A percentile compares a stretch with the other conserved stretches of the same genome.
Evolutionary conservation across 768 basidiomycete species (phyloP).

Genomic region (Kwoniella newhampshirensis): DNA sequence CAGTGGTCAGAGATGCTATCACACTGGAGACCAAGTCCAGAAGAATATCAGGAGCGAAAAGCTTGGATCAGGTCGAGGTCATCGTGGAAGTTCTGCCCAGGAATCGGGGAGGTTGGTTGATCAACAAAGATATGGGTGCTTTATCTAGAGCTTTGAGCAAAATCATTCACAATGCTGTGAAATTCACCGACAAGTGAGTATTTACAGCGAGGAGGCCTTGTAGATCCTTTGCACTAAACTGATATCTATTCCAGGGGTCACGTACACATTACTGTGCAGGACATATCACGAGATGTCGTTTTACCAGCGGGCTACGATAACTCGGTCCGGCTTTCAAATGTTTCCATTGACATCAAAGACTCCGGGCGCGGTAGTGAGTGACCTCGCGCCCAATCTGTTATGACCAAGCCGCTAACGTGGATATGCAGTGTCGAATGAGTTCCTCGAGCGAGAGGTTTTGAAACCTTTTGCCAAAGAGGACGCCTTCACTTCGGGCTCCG

Average conservation of each 20-base stretch:
- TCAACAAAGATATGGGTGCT: slow-evolving; percentile 37
- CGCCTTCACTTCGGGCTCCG: slow-evolving; percentile 43
- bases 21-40: slow-evolving; percentile 33
- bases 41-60: slow-evolving; percentile 27
- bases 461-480: slow-evolving; percentile 45
- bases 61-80: slow-evolving; percentile 44
- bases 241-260: slow-evolving; percentile 23
- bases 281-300: slow-evolving; percentile 39
- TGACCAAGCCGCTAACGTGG: not conserved
- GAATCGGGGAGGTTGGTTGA: slow-evolving; percentile 40
- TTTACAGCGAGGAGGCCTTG: not conserved
- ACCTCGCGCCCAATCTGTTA: not conserved
- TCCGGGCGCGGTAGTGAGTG: slow-evolving; percentile 47
- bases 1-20: slow-evolving; percentile 35
- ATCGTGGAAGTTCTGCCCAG: slow-evolving; percentile 49
- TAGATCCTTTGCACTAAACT: not conserved
- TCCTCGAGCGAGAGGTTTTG: slow-evolving; percentile 38
- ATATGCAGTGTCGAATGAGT: slow-evolving; percentile 37
- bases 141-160: slow-evolving; percentile 41
- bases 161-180: slow-evolving; percentile 47
- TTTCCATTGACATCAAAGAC: slow-evolving; percentile 47
- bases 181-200: slow-evolving; percentile 37
- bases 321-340: slow-evolving; percentile 35
- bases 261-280: slow-evolving; percentile 47
- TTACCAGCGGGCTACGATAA: slow-evolving; percentile 45